Conservation (phyloP, 208 protist genomes). For the Wallacemonas collosoma region DNA sequence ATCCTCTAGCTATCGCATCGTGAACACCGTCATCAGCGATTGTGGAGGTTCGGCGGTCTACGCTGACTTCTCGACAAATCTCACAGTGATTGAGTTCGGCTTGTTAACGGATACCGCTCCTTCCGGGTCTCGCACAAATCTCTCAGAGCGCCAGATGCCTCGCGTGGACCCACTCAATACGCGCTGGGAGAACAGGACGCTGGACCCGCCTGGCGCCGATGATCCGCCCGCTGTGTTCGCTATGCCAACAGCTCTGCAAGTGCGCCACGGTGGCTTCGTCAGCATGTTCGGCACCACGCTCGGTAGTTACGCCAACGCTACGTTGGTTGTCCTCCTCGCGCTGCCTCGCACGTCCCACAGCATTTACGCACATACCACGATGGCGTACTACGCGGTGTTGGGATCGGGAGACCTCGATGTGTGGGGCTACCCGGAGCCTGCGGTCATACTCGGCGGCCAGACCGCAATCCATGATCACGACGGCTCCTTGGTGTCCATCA, state of each 20-base stretch:
- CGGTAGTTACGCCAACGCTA: neutral
- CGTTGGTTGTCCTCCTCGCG: neutral
- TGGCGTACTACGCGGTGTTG: conserved; percentile 9
- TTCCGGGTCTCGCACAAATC: conserved; percentile 8
- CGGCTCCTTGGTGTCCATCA: neutral
- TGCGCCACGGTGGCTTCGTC: conserved; percentile 9
- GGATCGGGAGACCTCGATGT: neutral
- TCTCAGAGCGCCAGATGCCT: neutral
- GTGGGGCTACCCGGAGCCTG: neutral
- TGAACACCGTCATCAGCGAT: conserved; percentile 23
- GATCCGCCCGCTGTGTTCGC: conserved; percentile 2
- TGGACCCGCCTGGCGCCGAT: neutral
- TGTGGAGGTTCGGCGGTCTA: conserved; percentile 22
- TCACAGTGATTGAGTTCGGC: conserved; percentile 7
- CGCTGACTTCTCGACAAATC: conserved; percentile 33
- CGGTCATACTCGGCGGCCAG: conserved; percentile 3
- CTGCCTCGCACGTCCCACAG: conserved; percentile 7
- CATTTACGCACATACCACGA: conserved; percentile 14
- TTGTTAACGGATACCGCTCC: conserved; percentile 11
- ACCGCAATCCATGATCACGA: conserved; percentile 6
- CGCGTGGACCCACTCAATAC: neutral
- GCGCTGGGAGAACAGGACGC: conserved; percentile 6
- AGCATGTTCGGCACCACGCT: conserved; percentile 1
- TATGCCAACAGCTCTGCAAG: neutral
- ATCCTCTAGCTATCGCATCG: conserved; percentile 33